Evolutionary conservation across 169 alveolate genomes (phyloP), one percentile per base, ranked within the genome.

Genomic region (Sarcocystis neurona): DNA sequence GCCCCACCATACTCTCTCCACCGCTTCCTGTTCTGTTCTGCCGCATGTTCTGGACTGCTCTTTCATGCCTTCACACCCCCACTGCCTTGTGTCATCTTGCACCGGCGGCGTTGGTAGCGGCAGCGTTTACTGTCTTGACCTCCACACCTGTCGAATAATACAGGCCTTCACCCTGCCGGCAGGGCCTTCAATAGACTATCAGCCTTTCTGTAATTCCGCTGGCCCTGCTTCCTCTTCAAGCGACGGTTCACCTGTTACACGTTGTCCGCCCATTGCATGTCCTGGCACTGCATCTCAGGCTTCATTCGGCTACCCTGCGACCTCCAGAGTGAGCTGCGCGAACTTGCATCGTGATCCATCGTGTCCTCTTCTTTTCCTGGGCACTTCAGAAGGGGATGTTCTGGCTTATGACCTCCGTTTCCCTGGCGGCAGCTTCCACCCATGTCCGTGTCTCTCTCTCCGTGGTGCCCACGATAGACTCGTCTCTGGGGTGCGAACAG

Each of bases 381-480:
- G 82, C 18, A 72, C 47, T 12, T 72, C 82, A n/a, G 82, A 8
- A 4, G 82, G 82, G 10, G 82, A 72, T 39, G 32, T 72, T 23
- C 41, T 43, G 58, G 82, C 82, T n/a, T 72, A 72, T 18, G 82
- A 72, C 56, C 53, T 72, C 43, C 82, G 82, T 34, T 72, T 72
- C 53, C 56, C 82, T 6, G 75, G 75, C n/a, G 56, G 82, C 10
- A 23, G 27, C 82, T n/a, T n/a, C n/a, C n/a, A n/a, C n/a, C n/a
- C n/a, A n/a, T 82, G 89, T 70, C 91, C 91, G 18, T 60, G 75
- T 0, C 80, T 87, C 20, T 87, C 63, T 39, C 68, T 87, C 32
- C 85, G 75, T 18, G 47, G 80, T 4, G 91, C 91, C 15, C 91
- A 87, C 32, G 87, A 87, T 39, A 87, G 91, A 46, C 47, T 84